These are phyloP conservation scores for Solanum tarapatanum DNA, from an alignment of 257 asterid genomes.

Conservation along the genomic window DNA sequence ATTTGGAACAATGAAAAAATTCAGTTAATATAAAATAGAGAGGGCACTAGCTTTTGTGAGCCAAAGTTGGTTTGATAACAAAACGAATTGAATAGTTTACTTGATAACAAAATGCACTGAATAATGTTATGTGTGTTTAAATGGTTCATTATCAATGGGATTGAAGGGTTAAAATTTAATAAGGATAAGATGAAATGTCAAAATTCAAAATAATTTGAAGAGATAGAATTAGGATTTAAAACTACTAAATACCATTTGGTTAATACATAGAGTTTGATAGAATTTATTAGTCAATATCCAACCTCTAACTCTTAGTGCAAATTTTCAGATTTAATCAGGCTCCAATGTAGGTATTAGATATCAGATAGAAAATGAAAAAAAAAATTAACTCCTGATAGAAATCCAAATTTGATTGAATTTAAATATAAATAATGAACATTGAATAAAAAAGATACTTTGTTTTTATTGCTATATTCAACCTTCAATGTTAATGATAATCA, in stretches of 20 bases:
- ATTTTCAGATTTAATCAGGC: too few species aligned
- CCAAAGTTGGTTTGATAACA: too few species aligned
- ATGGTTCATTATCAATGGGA: not conserved
- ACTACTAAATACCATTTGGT: not conserved
- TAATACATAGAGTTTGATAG: not conserved
- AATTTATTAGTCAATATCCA: not conserved
- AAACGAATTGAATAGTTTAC: too few species aligned
- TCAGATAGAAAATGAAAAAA: too few species aligned
- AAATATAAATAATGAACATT: fast-evolving
- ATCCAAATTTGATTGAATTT: fast-evolving
- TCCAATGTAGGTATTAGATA: too few species aligned
- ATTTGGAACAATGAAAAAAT: too few species aligned
- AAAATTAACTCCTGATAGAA: too few species aligned
- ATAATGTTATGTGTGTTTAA: not conserved
- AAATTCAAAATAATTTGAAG: not conserved
- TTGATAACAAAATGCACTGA: not conserved
- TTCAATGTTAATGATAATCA: not conserved
- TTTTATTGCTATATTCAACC: not conserved
- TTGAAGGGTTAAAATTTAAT: not conserved
- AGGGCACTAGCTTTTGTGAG: not conserved
- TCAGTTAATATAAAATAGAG: not conserved
- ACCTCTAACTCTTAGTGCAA: fast-evolving
- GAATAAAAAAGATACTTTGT: not conserved
- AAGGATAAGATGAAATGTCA: too few species aligned
- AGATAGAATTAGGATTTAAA: not conserved